These are phyloP conservation scores for Aspergillus sp. DNA, from an alignment of 2,329 filamentous ascomycete genomes.

Conservation along the genomic window DNA sequence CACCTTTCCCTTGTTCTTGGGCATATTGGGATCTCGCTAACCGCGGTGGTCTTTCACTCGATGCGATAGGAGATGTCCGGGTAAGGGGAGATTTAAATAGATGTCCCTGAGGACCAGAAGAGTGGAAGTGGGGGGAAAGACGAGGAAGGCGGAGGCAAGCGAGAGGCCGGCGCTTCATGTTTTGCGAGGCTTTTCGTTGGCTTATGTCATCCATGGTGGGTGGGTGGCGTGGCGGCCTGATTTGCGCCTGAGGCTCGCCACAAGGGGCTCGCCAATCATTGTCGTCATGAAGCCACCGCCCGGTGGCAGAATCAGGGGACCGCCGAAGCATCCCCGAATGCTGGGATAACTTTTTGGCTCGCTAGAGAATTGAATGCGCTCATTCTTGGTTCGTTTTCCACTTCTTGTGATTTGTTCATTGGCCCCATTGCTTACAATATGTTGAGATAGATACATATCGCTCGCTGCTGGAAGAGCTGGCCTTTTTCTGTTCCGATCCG, in stretches of 20 bases:
- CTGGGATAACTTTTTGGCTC: constrained; percentile 12
- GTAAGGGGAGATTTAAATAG: constrained; percentile 11
- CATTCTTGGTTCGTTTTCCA: background rate
- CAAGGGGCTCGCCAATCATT: constrained; percentile 16
- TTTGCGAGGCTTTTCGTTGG: constrained; percentile 23
- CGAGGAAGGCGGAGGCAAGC: constrained; percentile 21
- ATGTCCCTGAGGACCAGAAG: constrained; percentile 16
- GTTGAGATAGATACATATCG: background rate
- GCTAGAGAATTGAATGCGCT: background rate
- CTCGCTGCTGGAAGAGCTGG: background rate
- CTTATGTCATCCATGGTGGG: constrained; percentile 21
- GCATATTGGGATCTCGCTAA: constrained; percentile 64
- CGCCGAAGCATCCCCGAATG: constrained; percentile 2
- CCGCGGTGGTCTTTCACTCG: constrained; percentile 26
- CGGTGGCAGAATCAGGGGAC: background rate
- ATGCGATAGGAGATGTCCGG: constrained; percentile 19
- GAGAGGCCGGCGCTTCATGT: constrained; percentile 19
- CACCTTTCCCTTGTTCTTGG: constrained; percentile 99
- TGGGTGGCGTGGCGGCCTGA: constrained; percentile 27
- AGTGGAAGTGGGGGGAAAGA: constrained; percentile 22
- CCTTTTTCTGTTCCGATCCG: background rate
- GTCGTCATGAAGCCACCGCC: constrained; percentile 14
- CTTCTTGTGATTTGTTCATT: background rate
- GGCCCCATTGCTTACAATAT: background rate
- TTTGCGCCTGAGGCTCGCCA: constrained; percentile 30